Evolutionary conservation across 257 asterid genomes (phyloP).

Genomic region (Petrea volubilis): DNA sequence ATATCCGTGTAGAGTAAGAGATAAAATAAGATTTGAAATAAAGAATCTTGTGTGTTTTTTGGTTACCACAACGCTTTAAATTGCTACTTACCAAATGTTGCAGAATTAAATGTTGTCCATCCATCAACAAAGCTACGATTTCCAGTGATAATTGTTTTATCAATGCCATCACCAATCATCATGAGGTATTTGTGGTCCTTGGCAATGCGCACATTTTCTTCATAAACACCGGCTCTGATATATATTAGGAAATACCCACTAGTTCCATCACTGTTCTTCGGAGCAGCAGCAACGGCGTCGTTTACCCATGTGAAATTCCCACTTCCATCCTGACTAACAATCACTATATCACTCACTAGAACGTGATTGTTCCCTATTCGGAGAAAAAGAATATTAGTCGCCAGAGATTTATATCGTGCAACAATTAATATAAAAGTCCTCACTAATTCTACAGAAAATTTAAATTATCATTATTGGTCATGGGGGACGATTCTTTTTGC

Average conservation of each 20-base stretch:
- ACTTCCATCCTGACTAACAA: constrained; percentile 59
- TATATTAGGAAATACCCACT: constrained; percentile 62
- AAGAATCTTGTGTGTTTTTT: no score
- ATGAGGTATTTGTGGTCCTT: constrained; percentile 59
- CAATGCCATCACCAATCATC: constrained; percentile 85
- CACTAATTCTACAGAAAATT: no score
- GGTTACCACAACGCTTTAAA: no score
- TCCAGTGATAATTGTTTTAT: constrained; percentile 68
- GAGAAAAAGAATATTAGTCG: no score
- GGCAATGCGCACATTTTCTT: constrained; percentile 60
- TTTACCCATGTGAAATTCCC: constrained; percentile 60
- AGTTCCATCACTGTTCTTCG: constrained; percentile 40
- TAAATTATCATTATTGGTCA: no score
- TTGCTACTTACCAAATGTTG: constrained; percentile 54
- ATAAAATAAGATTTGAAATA: no score
- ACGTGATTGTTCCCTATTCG: constrained; percentile 42
- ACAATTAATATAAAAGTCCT: no score
- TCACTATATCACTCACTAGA: constrained; percentile 49
- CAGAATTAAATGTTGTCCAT: constrained; percentile 77
- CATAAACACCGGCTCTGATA: constrained; percentile 60
- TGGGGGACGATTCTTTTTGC: no score
- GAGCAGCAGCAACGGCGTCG: constrained; percentile 68
- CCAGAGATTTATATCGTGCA: no score
- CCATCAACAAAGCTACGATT: constrained; percentile 69
- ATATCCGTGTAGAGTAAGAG: no score